Evolutionary conservation across 169 alveolate genomes (phyloP), one percentile per base, ranked within the genome.

Genomic region (Babesia divergens): DNA sequence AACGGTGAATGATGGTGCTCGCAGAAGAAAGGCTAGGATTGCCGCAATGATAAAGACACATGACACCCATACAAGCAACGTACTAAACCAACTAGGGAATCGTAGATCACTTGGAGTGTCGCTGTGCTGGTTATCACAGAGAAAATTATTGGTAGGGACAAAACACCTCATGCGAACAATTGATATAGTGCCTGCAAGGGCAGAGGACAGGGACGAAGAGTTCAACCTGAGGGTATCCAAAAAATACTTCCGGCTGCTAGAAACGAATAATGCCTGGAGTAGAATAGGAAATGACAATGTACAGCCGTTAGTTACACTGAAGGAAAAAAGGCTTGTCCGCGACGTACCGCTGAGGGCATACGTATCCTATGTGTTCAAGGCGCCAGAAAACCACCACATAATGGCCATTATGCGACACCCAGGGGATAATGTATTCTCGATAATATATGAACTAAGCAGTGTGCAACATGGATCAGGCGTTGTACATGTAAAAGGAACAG

Each of bases 11-110:
- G n/a, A n/a, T n/a, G n/a, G n/a, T n/a, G n/a, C n/a, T n/a, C n/a
- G n/a, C n/a, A n/a, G n/a, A n/a, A n/a, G n/a, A n/a, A n/a, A n/a
- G n/a, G n/a, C n/a, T n/a, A n/a, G n/a, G n/a, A n/a, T n/a, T n/a
- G n/a, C n/a, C n/a, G n/a, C n/a, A n/a, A n/a, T n/a, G n/a, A 35
- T 58, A 14, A 58, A 40, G 53, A 8, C 37, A 28, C 68, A 58
- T 13, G 3, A 38, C 28, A 40, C 42, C 31, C n/a, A n/a, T 2
- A 6, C 37, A 18, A 58, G 37, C 9, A 38, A n/a, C 31, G 43
- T 37, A 7, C 1, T n/a, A 14, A 9, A 4, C 34, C 28, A 38
- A 20, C 3, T 38, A n/a, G 29, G 26, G 9, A 6, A 0, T 26
- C 6, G 51, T 4, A 43, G 24, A 22, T 6, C 37, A 0, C 3